A percentile compares a stretch with the other conserved stretches of the same genome.
phyloP scores from a whole-genome alignment of 768 basidiomycete species.

The Holtermanniella nyarrowii region DNA sequence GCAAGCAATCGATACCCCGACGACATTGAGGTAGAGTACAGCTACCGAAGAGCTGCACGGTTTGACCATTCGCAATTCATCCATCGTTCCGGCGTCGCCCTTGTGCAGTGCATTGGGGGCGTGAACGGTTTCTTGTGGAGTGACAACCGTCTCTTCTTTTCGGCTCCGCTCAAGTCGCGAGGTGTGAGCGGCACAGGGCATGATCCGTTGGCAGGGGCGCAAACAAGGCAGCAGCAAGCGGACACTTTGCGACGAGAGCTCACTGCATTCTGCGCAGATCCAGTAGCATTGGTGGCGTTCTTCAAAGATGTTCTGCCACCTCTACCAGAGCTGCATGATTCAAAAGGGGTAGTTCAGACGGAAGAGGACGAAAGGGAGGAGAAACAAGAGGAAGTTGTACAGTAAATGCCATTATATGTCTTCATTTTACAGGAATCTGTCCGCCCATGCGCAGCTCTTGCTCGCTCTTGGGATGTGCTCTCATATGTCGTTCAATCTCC shows the following conservation, averaged over 20 bases:
- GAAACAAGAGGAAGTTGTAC: not conserved
- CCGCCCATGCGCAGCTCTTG: slow-evolving; percentile 57
- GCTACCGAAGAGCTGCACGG: slow-evolving; percentile 62
- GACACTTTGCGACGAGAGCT: slow-evolving; percentile 56
- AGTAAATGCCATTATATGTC: not conserved
- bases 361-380: not conserved
- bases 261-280: slow-evolving; percentile 57
- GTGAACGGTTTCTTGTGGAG: slow-evolving; percentile 73
- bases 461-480: slow-evolving; percentile 57
- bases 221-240: slow-evolving; percentile 51
- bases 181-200: slow-evolving; percentile 50
- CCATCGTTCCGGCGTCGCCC: slow-evolving; percentile 77
- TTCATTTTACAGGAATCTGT: slow-evolving; percentile 40
- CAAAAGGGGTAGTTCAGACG: not conserved
- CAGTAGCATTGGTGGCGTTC: slow-evolving; percentile 50
- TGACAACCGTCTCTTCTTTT: slow-evolving; percentile 59
- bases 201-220: slow-evolving; percentile 43
- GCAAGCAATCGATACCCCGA: slow-evolving; percentile 66
- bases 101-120: slow-evolving; percentile 76
- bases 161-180: slow-evolving; percentile 42
- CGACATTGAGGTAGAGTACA: slow-evolving; percentile 74
- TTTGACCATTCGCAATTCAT: slow-evolving; percentile 84
- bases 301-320: slow-evolving; percentile 61
- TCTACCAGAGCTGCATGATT: slow-evolving; percentile 31
- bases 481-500: slow-evolving; percentile 72